phyloP scores from a whole-genome alignment of 305 asterid genomes.

The Striga hermonthica region DNA sequence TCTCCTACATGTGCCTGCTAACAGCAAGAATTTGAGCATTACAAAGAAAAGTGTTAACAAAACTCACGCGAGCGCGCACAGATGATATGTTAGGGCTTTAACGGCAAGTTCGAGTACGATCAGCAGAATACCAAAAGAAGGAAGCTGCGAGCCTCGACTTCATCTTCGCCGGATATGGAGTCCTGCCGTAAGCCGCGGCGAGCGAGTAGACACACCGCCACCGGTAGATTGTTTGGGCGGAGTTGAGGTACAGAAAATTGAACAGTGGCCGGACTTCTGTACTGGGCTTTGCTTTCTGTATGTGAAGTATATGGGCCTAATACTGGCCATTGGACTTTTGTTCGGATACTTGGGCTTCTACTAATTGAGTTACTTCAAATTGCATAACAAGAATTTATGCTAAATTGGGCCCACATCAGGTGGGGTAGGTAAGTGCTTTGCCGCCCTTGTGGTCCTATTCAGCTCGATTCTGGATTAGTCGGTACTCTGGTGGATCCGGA shows the following conservation, averaged over 20 bases:
- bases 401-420: slow-evolving; percentile 5
- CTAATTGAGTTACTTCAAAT: no score
- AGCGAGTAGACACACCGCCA: slow-evolving; percentile 24
- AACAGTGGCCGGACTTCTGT: not conserved
- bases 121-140: slow-evolving; percentile 30
- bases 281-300: not conserved
- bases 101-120: slow-evolving; percentile 26
- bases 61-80: not conserved
- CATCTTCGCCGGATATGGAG: slow-evolving; percentile 34
- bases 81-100: slow-evolving; percentile 29
- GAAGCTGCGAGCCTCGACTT: slow-evolving; percentile 42
- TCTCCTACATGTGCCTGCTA: slow-evolving; percentile 37
- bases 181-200: slow-evolving; percentile 22
- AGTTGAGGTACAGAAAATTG: not conserved
- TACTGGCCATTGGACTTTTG: not conserved
- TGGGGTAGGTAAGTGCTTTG: not conserved
- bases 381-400: not conserved
- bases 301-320: not conserved
- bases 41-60: not conserved
- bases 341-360: no score
- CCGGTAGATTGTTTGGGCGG: slow-evolving; percentile 19
- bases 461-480: no score
- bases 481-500: not conserved
- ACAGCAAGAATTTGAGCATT: not conserved
- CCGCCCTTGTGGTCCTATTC: not conserved